Base-by-base conservation (phyloP, 1,284 basidiomycete species). In the Malassezia globosa region DNA sequence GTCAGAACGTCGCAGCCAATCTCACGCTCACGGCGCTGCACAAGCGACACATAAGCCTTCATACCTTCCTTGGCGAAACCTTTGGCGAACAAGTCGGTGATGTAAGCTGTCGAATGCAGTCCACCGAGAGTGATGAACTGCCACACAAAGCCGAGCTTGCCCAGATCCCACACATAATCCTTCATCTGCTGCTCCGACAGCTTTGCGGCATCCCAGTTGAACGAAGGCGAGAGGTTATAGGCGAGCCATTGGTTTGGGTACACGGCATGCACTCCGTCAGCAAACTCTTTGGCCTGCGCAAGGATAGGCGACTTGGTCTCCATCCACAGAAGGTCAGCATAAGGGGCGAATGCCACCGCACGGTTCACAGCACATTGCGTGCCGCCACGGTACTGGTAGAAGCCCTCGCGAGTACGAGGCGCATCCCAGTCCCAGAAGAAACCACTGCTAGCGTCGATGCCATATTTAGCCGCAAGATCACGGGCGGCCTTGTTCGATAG, bases 111-210 rank as follows among this genome's bases (percentile, higher is more conserved):
- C 60, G 89, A 92, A 74, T 97, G 92, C 45, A 96, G 78, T 58
- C 94, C 94, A 48, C 81, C 92, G 52, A 96, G 86, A 5, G 87
- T 90, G 65, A 97, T 96, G 78, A 97, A 96, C 72, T 96, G 92
- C 89, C 90, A 96, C 53, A 85, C 83, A 72, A 90, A 92, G 80
- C 87, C 88, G 39, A 90, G 80, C 76, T 84, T 89, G 51, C 84
- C 87, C 16, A 94, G 78, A 63, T 89, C 81, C 92, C 90, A 95
- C 34, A 97, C 81, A 73, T 82, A 97, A 51, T 78, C 76, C 74
- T 85, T 79, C 87, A 90, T 96, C 66, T 92, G 86, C 55, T 79
- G 77, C 61, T 82, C 78, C 38, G 78, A 47, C 19, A 52, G 46
- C 44, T 52, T 52, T 14, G 89, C 90, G 4, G 87, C 88, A 51